These are phyloP conservation scores for Rhizophora apiculata DNA, from an alignment of 345 rosid species.

Conservation along the genomic window DNA sequence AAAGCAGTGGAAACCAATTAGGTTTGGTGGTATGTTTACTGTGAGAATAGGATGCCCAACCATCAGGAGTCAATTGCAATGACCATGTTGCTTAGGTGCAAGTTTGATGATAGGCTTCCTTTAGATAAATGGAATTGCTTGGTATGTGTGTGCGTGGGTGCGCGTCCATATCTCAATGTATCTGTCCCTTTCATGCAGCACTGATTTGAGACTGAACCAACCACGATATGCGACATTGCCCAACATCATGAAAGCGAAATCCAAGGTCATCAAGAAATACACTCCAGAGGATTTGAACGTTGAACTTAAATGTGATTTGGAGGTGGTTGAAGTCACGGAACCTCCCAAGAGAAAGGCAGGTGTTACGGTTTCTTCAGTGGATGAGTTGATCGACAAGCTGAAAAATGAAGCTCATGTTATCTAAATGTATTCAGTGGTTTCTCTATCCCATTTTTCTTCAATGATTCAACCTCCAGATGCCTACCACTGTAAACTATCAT, in stretches of 20 bases:
- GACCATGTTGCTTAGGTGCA: too few relatives aligned
- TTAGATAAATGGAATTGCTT: too few relatives aligned
- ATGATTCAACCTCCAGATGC: neutral
- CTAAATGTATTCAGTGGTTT: slow-evolving; percentile 2
- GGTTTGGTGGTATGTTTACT: too few relatives aligned
- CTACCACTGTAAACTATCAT: neutral
- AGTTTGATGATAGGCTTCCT: too few relatives aligned
- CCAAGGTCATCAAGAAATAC: slow-evolving; percentile 71
- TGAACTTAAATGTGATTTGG: slow-evolving; percentile 53
- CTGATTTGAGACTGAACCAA: slow-evolving; percentile 89
- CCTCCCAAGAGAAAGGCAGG: slow-evolving; percentile 84
- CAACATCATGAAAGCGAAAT: slow-evolving; percentile 92
- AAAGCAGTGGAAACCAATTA: too few relatives aligned
- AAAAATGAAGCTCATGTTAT: slow-evolving; percentile 70
- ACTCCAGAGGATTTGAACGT: slow-evolving; percentile 63
- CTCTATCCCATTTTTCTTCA: neutral
- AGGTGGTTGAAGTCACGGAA: slow-evolving; percentile 65
- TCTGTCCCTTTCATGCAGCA: slow-evolving; percentile 39
- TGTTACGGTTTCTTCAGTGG: slow-evolving; percentile 57
- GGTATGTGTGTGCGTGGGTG: too few relatives aligned
- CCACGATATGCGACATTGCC: slow-evolving; percentile 95
- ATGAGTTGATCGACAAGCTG: slow-evolving; percentile 78
- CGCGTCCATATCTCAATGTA: neutral
- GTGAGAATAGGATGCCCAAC: too few relatives aligned
- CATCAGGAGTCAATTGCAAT: too few relatives aligned